Percentiles rank a stretch among this genome's conserved stretches.
Conservation (phyloP, 2,329 filamentous ascomycete species). For the Alternaria sp. region DNA sequence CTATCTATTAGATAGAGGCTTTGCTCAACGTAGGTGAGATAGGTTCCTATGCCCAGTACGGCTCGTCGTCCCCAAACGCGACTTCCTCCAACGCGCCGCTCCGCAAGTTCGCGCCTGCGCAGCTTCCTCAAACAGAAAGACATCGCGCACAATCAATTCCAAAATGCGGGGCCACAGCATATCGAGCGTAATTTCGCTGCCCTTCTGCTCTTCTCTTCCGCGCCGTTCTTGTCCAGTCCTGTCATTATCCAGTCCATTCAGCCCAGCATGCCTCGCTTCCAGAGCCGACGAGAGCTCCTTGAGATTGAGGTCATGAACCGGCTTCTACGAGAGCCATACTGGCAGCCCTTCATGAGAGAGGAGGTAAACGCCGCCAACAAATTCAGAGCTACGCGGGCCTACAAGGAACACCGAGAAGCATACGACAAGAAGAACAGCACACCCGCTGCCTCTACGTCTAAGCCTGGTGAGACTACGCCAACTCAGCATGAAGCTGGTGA, state of each 20-base stretch:
- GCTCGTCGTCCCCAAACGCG: neutral
- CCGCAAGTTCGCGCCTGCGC: neutral
- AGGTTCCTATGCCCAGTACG: neutral
- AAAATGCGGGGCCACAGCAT: neutral
- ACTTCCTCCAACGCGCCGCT: neutral
- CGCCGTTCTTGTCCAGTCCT: neutral
- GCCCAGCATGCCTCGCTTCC: neutral
- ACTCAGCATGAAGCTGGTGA: neutral
- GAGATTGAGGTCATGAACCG: neutral
- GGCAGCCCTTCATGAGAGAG: neutral
- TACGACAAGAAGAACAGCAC: neutral
- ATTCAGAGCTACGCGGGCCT: neutral
- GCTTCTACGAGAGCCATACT: neutral
- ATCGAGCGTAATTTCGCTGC: neutral
- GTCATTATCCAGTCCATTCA: neutral
- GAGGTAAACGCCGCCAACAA: neutral
- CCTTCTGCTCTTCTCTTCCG: neutral
- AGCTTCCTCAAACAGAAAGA: neutral
- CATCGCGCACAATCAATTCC: neutral
- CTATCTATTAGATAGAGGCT: no score
- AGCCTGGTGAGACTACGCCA: neutral
- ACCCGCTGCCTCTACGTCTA: neutral
- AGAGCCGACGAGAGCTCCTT: neutral
- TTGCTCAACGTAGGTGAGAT: no score
- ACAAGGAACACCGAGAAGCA: neutral